Percentiles rank a stretch among this genome's conserved stretches.
phyloP scores from a whole-genome alignment of 140 eudicot genomes.

The Bidens hawaiensis region DNA sequence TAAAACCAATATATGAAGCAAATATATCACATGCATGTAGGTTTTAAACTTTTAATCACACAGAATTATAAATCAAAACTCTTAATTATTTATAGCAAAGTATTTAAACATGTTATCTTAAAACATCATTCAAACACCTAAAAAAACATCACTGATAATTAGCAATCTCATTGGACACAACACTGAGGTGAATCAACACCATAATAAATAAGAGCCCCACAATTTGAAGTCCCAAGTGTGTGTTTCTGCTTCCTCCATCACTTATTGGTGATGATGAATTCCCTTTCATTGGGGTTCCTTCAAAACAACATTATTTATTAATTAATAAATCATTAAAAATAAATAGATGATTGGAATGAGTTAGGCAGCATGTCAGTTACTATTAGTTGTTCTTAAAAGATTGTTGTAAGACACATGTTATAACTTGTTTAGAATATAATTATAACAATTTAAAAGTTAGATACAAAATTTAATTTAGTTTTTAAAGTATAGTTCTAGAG shows the following conservation, averaged over 20 bases:
- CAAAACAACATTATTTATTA: background rate
- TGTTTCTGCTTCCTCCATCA: conserved; percentile 16
- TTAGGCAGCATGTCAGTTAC: background rate
- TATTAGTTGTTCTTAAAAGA: background rate
- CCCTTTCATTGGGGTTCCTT: conserved; percentile 4
- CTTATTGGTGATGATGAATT: conserved; percentile 12
- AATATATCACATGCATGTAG: background rate
- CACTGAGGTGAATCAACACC: conserved; percentile 7
- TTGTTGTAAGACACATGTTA: background rate
- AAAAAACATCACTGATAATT: background rate
- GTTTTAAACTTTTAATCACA: background rate
- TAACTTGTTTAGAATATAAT: too few species aligned
- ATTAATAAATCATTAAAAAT: background rate
- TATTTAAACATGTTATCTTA: background rate
- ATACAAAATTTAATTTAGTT: too few species aligned
- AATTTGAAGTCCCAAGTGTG: conserved; percentile 9
- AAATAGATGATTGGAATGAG: too few species aligned
- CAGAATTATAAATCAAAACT: background rate
- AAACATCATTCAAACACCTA: background rate
- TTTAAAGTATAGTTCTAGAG: too few species aligned
- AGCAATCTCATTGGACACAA: background rate
- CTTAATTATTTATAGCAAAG: background rate
- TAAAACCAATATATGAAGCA: background rate
- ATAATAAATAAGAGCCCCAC: conserved; percentile 3
- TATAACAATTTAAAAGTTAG: too few species aligned